These are phyloP conservation scores for Lolium rigidum DNA, from an alignment of 176 grass and related monocot genomes.

Conservation along the genomic window DNA sequence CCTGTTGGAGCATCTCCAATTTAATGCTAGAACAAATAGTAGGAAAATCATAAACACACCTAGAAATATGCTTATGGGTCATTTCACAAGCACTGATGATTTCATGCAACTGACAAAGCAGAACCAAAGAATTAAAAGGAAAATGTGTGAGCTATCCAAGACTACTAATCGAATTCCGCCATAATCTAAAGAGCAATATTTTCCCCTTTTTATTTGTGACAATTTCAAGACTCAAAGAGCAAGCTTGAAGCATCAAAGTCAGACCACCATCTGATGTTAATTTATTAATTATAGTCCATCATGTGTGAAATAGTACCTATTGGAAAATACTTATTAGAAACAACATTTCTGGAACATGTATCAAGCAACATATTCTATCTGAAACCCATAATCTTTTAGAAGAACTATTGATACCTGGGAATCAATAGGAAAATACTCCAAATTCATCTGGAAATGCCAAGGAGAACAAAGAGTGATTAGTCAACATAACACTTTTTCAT, in stretches of 20 bases:
- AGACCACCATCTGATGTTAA: not conserved
- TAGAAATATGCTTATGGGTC: constrained; percentile 1
- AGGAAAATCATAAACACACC: not conserved
- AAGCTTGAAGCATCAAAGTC: not conserved
- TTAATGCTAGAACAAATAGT: not conserved
- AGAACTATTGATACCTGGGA: constrained; percentile 72
- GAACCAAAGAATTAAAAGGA: constrained; percentile 1
- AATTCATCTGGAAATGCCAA: constrained; percentile 81
- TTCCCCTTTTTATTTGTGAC: constrained; percentile 14
- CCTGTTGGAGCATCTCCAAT: not conserved
- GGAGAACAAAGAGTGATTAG: constrained; percentile 39
- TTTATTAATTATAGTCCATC: constrained; percentile 5
- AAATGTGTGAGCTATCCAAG: not conserved
- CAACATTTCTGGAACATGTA: constrained; percentile 20
- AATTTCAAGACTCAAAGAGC: constrained; percentile 16
- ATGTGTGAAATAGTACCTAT: constrained; percentile 5
- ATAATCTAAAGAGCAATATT: not conserved
- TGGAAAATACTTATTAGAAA: not conserved
- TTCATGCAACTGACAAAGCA: constrained; percentile 15
- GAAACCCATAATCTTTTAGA: constrained; percentile 7
- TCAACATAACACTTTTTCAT: constrained; percentile 31
- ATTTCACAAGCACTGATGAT: not conserved
- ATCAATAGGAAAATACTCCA: constrained; percentile 99
- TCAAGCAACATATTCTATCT: constrained; percentile 14
- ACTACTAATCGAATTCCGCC: not conserved